Base-by-base conservation (phyloP, 768 basidiomycete genomes). In the Leccinum boreale region DNA sequence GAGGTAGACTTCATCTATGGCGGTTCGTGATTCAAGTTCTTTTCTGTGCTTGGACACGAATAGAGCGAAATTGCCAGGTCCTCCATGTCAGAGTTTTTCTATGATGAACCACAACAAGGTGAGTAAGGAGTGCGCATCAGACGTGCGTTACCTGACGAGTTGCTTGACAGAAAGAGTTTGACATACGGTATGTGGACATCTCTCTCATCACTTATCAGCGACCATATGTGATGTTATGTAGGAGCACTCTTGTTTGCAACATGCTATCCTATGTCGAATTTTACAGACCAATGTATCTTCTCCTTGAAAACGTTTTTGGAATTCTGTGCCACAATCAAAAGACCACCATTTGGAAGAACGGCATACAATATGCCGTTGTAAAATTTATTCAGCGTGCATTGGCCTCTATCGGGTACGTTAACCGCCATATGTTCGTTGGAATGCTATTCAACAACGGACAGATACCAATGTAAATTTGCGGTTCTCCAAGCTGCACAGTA, bases 41-140 rank as follows among this genome's bases (percentile, higher is more conserved):
- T 51, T 26, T 52, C n/a, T 3, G 11, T 52, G 29, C 42, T 28
- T 47, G 33, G 15, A 19, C 26, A 42, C 33, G 45, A 55, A 24
- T 58, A 49, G 57, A 35, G 5, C 45, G 8, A 35, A 31, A 26
- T 60, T 52, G 3, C 7, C 56, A 89, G 89, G 89, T 3, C 87
- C 89, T 4, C 89, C 89, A 12, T 91, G 89, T 63, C 90, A 90
- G 61, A 81, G 85, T 3, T 91, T 89, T 62, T 86, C 84, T 58
- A 64, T 71, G 0, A 85, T 85, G 58, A 91, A 90, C 55, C 83
- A 84, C 58, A 69, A 73, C 36, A 84, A 82, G 67, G 87, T 85
- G 58, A 66, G 63, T 12, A 19, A 50, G 31, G 39, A 53, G 47
- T 44, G 23, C 2, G 28, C 42, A 44, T 21, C 36, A 35, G 24